These are phyloP conservation scores for Aspergillus indologenus DNA, from an alignment of 495 filamentous ascomycete genomes.

Conservation along the genomic window DNA sequence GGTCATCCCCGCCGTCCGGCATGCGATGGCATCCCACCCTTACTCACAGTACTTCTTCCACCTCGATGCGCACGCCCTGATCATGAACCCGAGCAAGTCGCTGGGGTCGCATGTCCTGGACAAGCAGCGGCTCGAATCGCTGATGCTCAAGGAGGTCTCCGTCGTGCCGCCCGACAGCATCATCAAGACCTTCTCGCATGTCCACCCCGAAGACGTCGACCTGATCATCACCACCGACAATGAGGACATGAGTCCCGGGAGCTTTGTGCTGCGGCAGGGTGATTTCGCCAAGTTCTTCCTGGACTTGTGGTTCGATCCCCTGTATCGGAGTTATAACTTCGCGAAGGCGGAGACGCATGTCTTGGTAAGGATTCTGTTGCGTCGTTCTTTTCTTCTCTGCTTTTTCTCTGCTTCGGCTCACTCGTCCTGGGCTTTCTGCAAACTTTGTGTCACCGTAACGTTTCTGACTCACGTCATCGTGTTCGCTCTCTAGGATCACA, in stretches of 20 bases:
- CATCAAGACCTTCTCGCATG: conserved; percentile 88
- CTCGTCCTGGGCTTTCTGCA: not conserved
- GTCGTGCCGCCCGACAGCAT: conserved; percentile 94
- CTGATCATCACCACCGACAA: conserved; percentile 82
- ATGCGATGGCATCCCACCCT: conserved; percentile 79
- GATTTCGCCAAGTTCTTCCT: conserved; percentile 92
- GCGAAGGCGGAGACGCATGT: conserved; percentile 92
- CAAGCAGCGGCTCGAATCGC: conserved; percentile 60
- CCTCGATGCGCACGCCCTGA: conserved; percentile 75
- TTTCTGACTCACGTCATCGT: not conserved
- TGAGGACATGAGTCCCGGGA: conserved; percentile 71
- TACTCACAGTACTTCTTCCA: conserved; percentile 78
- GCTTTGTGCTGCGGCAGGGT: conserved; percentile 76
- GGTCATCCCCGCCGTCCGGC: conserved; percentile 78
- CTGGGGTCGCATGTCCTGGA: conserved; percentile 70
- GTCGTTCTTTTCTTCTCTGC: not conserved
- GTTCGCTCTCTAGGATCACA: conserved; percentile 63
- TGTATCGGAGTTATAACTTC: conserved; percentile 92
- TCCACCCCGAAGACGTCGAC: conserved; percentile 72
- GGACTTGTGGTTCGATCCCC: conserved; percentile 93
- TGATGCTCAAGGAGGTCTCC: conserved; percentile 81
- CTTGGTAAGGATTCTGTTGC: conserved; percentile 58
- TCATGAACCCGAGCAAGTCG: conserved; percentile 79
- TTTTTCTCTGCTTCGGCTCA: not conserved
- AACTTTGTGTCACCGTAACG: not conserved